Base-by-base conservation (phyloP, 2,329 filamentous ascomycete species). In the Passalora sequoiae region DNA sequence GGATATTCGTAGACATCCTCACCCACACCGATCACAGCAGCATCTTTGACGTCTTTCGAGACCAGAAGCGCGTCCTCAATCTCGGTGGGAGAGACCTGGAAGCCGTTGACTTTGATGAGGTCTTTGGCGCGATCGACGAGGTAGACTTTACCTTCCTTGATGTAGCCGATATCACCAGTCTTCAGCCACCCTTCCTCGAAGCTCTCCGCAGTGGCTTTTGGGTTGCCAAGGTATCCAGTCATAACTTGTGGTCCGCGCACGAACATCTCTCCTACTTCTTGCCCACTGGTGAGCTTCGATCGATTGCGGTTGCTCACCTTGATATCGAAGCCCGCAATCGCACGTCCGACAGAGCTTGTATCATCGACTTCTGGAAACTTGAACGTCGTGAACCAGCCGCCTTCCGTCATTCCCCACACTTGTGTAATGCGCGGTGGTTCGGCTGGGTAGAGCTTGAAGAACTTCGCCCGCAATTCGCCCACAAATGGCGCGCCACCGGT, bases 121-220 rank as follows among this genome's bases (percentile, higher is more conserved):
- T 66, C 62, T 39, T 65, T 65, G 25, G 52, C 51, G 19, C 63
- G 59, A 38, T 63, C 60, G 37, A 62, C 50, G 15, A 66, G 44
- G 40, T 59, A 63, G 35, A 64, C 50, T 35, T 59, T 60, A 15
- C 57, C 56, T 30, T 58, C 49, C 10, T 43, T 17, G 35, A 62
- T 44, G 43, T 58, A 59, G 4, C 60, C 60, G n/a, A 68, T 31
- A 49, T 78, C 74, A 9, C 92, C 92, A 0, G 92, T 98, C 68
- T 86, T 91, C 74, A 98, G 97, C 89, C 91, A 97, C 2, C 79
- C 81, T 54, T 89, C 50, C 4, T 59, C 55, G 47, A 62, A 56
- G 16, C 50, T 43, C 7, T 51, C 40, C 12, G 29, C 31, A 8
- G 59, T 58, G 9, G 52, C 41, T 29, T 59, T 29, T 8, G 52